Evolutionary conservation across 306 rosid genomes (phyloP).

Genomic region (Crataegus laevigata): DNA sequence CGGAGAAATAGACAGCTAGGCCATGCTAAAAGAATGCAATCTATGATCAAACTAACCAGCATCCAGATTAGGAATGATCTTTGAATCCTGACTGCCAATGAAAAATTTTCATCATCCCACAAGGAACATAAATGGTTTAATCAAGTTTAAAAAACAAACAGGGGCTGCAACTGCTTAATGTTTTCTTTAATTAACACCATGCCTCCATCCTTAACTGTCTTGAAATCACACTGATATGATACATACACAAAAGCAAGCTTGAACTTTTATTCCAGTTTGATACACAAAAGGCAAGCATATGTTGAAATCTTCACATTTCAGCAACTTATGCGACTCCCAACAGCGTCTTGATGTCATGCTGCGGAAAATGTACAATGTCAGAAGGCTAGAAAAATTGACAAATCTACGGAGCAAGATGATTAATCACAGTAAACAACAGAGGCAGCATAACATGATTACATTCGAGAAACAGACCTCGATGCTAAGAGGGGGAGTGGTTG

Average conservation of each 20-base stretch:
- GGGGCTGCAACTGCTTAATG: neutral
- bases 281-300: neutral
- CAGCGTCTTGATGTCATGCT: conserved; percentile 57
- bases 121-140: neutral
- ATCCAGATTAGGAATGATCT: neutral
- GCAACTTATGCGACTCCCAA: conserved; percentile 35
- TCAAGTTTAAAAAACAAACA: neutral
- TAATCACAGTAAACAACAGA: neutral
- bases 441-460: neutral
- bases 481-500: conserved; percentile 80
- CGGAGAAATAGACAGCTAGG: neutral
- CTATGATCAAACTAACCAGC: neutral
- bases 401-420: neutral
- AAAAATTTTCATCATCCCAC: neutral
- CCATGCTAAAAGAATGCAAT: neutral
- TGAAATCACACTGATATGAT: neutral
- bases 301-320: neutral
- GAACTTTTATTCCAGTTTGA: neutral
- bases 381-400: neutral
- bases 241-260: conserved; percentile 1
- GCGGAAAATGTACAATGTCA: conserved; percentile 5
- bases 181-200: neutral
- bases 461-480: conserved; percentile 37
- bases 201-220: neutral
- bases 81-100: neutral